Evolutionary conservation across 2,329 filamentous ascomycete genomes (phyloP), one percentile per base, ranked within the genome.

Genomic region (Colletotrichum tanaceti): DNA sequence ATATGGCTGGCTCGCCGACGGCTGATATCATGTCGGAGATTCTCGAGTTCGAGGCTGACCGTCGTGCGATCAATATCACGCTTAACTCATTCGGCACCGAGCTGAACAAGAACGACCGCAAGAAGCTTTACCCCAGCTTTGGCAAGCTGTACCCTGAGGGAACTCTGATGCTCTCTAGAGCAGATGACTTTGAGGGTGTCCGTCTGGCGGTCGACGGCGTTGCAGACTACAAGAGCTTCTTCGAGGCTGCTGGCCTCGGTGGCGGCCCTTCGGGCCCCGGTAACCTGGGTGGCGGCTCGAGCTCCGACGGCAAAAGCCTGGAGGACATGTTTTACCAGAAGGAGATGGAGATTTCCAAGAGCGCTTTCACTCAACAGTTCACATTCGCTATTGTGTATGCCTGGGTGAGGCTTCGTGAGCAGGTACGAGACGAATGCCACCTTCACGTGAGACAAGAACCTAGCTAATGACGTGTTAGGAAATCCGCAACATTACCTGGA

Each of bases 401-500:
- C 20, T 99, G 96, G 96, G 93, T 99, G 68, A 98, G 97, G 85
- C 84, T 99, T 76, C 90, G 94, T 79, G 96, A 99, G 82, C 96
- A 99, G 90, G 95, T 97, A 82, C 79, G 90, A 79, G 16, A 14
- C 18, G 20, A 35, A 20, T 41, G 22, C 14, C n/a, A 14, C 18
- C 22, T 11, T 9, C 72, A 72, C 72, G 58, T 46, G 11, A 28
- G 0, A 20, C 14, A 20, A 28, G n/a, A 35, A n/a, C 5, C 9
- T 10, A 60, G 63, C 77, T 82, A 75, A 85, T 75, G 22, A n/a
- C 9, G 4, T n/a, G 41, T 32, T 71, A 98, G 94, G 96, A 99
- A 91, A 98, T 98, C 75, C 92, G 96, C 73, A 99, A 99, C 82
- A 97, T 99, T 77, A 98, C 96, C 59, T 99, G 96, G 96, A 99